phyloP scores from a whole-genome alignment of 2,329 filamentous ascomycete species.

The Fusarium falciforme region DNA sequence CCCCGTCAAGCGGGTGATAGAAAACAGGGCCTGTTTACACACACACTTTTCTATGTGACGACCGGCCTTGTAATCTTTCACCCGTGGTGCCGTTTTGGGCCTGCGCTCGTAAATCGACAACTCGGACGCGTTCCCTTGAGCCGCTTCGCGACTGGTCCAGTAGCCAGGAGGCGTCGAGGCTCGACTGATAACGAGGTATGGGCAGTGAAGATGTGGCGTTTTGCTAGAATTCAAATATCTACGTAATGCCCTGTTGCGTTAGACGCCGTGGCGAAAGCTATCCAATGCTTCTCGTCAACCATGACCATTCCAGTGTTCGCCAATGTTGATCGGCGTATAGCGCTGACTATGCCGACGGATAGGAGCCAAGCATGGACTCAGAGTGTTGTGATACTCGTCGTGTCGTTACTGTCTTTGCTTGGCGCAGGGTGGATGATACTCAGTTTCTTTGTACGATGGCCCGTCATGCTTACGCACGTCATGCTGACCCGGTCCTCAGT shows the following conservation, averaged over 20 bases:
- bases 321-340: not conserved
- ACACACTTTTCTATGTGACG: not conserved
- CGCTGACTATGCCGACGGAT: not conserved
- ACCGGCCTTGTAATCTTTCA: not conserved
- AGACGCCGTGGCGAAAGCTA: not conserved
- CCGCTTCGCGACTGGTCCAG: not conserved
- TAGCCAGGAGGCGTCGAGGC: not conserved
- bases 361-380: not conserved
- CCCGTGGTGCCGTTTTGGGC: not conserved
- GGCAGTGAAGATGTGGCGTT: not conserved
- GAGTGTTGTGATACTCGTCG: not conserved
- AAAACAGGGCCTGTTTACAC: not conserved
- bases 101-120: not conserved
- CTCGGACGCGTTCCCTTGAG: not conserved
- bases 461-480: not conserved
- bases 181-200: not conserved
- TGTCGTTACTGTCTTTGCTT: not conserved
- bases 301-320: not conserved
- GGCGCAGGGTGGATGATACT: slow-evolving; percentile 15
- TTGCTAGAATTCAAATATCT: not conserved
- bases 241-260: not conserved
- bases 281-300: not conserved
- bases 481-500: not conserved
- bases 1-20: not conserved
- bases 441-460: slow-evolving; percentile 1